Evolutionary conservation across 768 basidiomycete genomes (phyloP).

Genomic region (Leccinum truebloodii): DNA sequence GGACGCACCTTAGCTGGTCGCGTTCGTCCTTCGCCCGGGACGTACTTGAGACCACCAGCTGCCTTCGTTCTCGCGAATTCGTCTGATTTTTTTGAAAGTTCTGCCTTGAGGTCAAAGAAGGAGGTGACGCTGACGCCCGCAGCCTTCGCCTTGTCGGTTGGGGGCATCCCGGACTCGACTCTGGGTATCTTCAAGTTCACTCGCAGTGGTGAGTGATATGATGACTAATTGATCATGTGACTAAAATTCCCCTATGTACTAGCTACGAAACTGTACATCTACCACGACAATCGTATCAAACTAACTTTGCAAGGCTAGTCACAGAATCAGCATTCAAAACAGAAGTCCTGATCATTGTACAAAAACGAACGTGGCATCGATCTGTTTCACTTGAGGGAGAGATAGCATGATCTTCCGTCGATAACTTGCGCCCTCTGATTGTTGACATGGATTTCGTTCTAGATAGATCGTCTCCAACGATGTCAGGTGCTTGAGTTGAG

Average conservation of each 20-base stretch:
- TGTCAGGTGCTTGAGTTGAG: slow-evolving; percentile 58
- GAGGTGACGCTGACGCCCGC: slow-evolving; percentile 72
- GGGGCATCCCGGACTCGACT: slow-evolving; percentile 38
- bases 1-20: slow-evolving; percentile 66
- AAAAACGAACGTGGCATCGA: slow-evolving; percentile 90
- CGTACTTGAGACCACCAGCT: slow-evolving; percentile 47
- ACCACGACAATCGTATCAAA: not conserved
- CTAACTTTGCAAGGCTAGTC: slow-evolving; percentile 57
- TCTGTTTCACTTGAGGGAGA: slow-evolving; percentile 86
- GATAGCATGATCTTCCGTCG: slow-evolving; percentile 87
- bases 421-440: slow-evolving; percentile 72
- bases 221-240: slow-evolving; percentile 13
- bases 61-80: slow-evolving; percentile 68
- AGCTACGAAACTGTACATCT: slow-evolving; percentile 41
- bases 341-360: not conserved
- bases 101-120: slow-evolving; percentile 78
- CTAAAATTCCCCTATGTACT: slow-evolving; percentile 25
- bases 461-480: slow-evolving; percentile 88
- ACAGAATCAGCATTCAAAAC: slow-evolving; percentile 3
- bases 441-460: slow-evolving; percentile 93
- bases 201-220: not conserved
- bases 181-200: slow-evolving; percentile 7
- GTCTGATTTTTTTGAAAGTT: slow-evolving; percentile 49
- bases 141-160: slow-evolving; percentile 58
- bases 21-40: slow-evolving; percentile 59